Conservation (phyloP, 495 filamentous ascomycete genomes). For the Aspergillus biplanus region DNA sequence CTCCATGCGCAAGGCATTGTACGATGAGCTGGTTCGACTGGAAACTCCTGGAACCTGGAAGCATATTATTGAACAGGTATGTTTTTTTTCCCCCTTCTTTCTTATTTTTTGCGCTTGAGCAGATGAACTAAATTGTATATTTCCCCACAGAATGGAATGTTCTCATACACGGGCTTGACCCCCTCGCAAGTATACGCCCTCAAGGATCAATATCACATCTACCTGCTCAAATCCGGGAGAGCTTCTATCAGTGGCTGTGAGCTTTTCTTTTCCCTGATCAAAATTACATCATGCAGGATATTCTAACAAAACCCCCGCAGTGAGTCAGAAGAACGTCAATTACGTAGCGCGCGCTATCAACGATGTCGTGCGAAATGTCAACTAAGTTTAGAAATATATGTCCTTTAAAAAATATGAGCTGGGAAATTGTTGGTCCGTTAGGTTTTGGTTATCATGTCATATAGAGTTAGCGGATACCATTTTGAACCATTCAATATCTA, state of each 20-base stretch:
- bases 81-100: not conserved
- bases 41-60: slow-evolving; percentile 55
- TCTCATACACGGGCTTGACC: slow-evolving; percentile 54
- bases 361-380: slow-evolving; percentile 48
- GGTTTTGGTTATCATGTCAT: too few relatives aligned
- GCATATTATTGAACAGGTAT: slow-evolving; percentile 52
- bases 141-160: slow-evolving; percentile 53
- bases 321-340: slow-evolving; percentile 52
- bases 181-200: slow-evolving; percentile 47
- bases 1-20: slow-evolving; percentile 50
- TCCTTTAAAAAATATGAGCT: too few relatives aligned
- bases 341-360: slow-evolving; percentile 54
- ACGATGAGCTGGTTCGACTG: slow-evolving; percentile 45
- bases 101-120: not conserved
- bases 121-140: slow-evolving; percentile 13
- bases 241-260: slow-evolving; percentile 54
- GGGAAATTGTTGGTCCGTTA: too few relatives aligned
- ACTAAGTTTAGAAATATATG: slow-evolving; percentile 22
- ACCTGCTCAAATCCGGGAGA: slow-evolving; percentile 52
- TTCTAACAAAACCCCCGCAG: slow-evolving; percentile 38
- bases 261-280: slow-evolving; percentile 9
- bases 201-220: slow-evolving; percentile 54
- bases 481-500: too few relatives aligned
- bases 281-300: not conserved
- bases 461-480: too few relatives aligned